Evolutionary conservation across 257 asterid species (phyloP).

Genomic region (Nyctanthes arbortristis): DNA sequence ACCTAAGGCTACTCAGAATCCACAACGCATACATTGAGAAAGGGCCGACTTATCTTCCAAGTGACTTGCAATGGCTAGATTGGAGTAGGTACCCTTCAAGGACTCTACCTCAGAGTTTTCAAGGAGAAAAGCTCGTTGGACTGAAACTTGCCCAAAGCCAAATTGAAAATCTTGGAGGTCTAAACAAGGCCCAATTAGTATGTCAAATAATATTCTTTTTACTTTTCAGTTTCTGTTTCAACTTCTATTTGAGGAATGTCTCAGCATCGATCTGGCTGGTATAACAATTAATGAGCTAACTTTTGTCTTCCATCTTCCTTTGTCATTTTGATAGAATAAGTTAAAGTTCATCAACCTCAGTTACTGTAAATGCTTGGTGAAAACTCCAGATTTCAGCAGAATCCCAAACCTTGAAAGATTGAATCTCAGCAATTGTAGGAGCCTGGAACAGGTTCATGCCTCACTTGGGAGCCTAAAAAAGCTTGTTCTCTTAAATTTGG

Average conservation of each 20-base stretch:
- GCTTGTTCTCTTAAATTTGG: conserved; percentile 15
- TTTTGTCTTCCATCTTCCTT: not conserved
- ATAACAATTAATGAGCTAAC: not conserved
- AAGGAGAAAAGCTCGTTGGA: conserved; percentile 20
- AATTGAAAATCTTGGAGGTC: not conserved
- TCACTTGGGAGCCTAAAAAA: conserved; percentile 9
- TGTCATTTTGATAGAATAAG: conserved; percentile 4
- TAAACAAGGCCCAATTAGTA: conserved; percentile 2
- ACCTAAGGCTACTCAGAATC: conserved; percentile 21
- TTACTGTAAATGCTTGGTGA: conserved; percentile 17
- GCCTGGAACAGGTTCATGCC: conserved; percentile 12
- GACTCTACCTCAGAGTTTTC: conserved; percentile 14
- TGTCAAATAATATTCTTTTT: not conserved
- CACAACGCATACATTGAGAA: conserved; percentile 11
- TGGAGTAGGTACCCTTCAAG: conserved; percentile 17
- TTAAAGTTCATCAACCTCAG: conserved; percentile 29
- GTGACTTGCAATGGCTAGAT: conserved; percentile 20
- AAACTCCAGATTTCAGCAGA: conserved; percentile 22
- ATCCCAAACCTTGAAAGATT: conserved; percentile 21
- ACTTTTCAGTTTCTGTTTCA: not conserved
- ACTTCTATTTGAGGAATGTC: not conserved
- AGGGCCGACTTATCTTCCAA: conserved; percentile 8
- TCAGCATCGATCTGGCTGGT: not conserved
- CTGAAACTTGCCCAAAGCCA: conserved; percentile 10
- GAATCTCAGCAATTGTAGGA: conserved; percentile 20